These are phyloP conservation scores for Dentipellis fragilis DNA, from an alignment of 768 basidiomycete species.

Conservation along the genomic window DNA sequence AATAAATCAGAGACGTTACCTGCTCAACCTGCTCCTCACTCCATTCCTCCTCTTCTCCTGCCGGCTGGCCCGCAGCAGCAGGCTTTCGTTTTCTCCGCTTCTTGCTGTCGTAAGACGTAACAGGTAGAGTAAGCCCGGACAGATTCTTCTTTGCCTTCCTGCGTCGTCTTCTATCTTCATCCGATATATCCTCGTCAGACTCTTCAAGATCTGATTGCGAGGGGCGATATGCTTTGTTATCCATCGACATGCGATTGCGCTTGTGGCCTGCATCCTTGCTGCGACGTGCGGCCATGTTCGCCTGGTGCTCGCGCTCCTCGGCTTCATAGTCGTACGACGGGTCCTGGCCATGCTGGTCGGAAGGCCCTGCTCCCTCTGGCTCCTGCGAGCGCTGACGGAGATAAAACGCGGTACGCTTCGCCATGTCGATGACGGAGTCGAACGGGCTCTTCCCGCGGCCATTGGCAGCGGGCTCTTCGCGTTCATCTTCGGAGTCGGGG, in stretches of 20 bases:
- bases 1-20: slow-evolving; percentile 20
- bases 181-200: slow-evolving; percentile 47
- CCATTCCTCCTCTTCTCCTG: slow-evolving; percentile 32
- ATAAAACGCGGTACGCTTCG: slow-evolving; percentile 54
- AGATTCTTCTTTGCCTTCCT: slow-evolving; percentile 32
- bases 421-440: slow-evolving; percentile 46
- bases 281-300: slow-evolving; percentile 1
- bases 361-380: slow-evolving; percentile 26
- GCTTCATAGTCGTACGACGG: slow-evolving; percentile 62
- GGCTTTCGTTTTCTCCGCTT: slow-evolving; percentile 32
- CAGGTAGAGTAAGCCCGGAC: slow-evolving; percentile 49
- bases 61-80: slow-evolving; percentile 33
- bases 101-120: slow-evolving; percentile 51
- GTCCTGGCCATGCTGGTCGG: slow-evolving; percentile 12
- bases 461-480: slow-evolving; percentile 29
- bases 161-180: slow-evolving; percentile 41
- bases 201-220: slow-evolving; percentile 52
- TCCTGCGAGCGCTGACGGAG: slow-evolving; percentile 54
- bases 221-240: slow-evolving; percentile 79
- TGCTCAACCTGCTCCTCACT: slow-evolving; percentile 33
- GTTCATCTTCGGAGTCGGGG: slow-evolving; percentile 49
- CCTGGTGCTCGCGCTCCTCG: slow-evolving; percentile 59
- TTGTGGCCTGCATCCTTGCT: slow-evolving; percentile 27
- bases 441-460: slow-evolving; percentile 63
- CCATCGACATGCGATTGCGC: slow-evolving; percentile 57